These are phyloP conservation scores for Lizanozyma gosingica DNA, from an alignment of 1,139 yeast species.

Conservation along the genomic window DNA sequence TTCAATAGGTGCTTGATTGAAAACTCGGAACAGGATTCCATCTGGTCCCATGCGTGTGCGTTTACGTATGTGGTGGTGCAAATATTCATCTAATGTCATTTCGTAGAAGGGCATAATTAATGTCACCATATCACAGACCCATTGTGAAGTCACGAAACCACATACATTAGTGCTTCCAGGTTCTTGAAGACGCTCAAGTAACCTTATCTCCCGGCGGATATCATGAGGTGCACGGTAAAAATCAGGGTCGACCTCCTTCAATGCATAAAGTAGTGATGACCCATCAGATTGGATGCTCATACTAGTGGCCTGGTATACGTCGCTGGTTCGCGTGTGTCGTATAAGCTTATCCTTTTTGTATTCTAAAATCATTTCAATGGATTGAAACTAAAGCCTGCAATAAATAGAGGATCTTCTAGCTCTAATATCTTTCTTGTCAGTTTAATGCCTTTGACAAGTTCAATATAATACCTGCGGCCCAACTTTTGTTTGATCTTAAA, in stretches of 20 bases:
- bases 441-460: too few species aligned
- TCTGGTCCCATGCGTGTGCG: neutral
- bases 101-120: neutral
- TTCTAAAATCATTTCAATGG: neutral
- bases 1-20: conserved; percentile 15
- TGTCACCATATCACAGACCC: neutral
- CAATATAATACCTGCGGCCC: too few species aligned
- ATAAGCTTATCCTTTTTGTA: neutral
- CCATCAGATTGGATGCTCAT: too few species aligned
- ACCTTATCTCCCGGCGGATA: neutral
- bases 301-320: neutral
- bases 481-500: too few species aligned
- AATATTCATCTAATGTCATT: neutral
- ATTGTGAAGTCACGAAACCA: neutral
- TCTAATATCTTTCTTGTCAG: neutral
- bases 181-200: neutral
- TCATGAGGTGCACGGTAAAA: neutral
- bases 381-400: too few species aligned
- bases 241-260: neutral
- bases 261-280: neutral
- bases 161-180: neutral
- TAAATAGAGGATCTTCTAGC: neutral
- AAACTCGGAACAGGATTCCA: conserved; percentile 10
- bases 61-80: neutral
- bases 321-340: neutral